Evolutionary conservation across 768 basidiomycete genomes (phyloP), one percentile per base, ranked within the genome.

Genomic region (Auricularia auricula-judae): DNA sequence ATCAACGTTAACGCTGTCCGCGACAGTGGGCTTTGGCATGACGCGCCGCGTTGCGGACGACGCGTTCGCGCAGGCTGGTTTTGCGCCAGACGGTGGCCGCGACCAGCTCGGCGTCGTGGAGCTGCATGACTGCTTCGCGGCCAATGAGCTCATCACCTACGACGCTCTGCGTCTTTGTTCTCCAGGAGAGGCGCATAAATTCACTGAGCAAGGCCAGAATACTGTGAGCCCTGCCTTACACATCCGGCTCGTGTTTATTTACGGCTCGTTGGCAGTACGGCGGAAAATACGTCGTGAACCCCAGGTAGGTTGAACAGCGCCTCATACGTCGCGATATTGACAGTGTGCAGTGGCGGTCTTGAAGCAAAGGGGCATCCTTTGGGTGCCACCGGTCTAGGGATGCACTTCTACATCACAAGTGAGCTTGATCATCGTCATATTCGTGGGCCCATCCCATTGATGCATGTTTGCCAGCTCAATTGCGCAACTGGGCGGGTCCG

Each of bases 341-440:
- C 16, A 51, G 8, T 21, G 11, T 21, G 8, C 7, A 59, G 86
- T 62, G 91, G 91, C 33, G 91, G 91, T 0, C 80, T 93, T 16
- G 89, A 93, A 71, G 88, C 89, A n/a, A 93, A 92, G 71, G 91
- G 91, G 2, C 89, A 93, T 70, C 91, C 91, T 2, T 80, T 92
- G 21, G 89, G 90, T 44, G 89, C 90, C 1, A 91, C 88, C 18
- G 90, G 90, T 1, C 75, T 92, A 14, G 89, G 87, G 34, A 91
- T 91, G 90, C 89, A 92, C 71, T 91, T 91, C 74, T 91, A 89
- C 70, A 88, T 91, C 66, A 82, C 86, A 69, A 90, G 88, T 88
- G 70, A 53, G 86, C 74, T n/a, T 4, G 39, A 29, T 14, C 3
- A 23, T 29, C 18, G 29, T 39, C 61, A 34, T 59, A 21, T 35